Evolutionary conservation across 805 yeast species (phyloP).

Genomic region (Candida verbasci): DNA sequence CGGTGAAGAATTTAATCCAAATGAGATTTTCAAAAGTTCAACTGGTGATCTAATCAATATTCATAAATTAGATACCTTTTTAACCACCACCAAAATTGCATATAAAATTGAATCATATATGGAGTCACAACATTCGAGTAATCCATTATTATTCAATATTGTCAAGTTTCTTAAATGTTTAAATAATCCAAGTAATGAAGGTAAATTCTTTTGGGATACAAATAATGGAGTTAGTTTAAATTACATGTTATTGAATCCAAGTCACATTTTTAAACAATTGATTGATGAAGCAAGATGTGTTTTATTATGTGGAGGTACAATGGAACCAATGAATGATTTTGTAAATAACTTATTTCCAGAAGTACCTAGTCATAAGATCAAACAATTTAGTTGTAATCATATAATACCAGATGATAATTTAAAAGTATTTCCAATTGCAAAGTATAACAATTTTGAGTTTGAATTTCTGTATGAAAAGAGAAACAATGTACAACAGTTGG

Average conservation of each 20-base stretch:
- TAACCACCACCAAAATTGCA: conserved; percentile 69
- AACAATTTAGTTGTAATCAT: conserved; percentile 73
- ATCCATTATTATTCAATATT: conserved; percentile 63
- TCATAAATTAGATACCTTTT: conserved; percentile 59
- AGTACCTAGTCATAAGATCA: conserved; percentile 31
- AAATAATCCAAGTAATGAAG: conserved; percentile 74
- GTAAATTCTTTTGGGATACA: conserved; percentile 65
- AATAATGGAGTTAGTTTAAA: conserved; percentile 37
- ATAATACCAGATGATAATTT: conserved; percentile 71
- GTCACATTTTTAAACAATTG: conserved; percentile 61
- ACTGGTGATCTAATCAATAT: conserved; percentile 72
- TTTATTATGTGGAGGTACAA: conserved; percentile 88
- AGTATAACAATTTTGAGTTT: conserved; percentile 24
- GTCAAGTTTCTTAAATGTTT: conserved; percentile 60
- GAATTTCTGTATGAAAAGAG: conserved; percentile 72
- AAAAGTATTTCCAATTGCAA: conserved; percentile 50
- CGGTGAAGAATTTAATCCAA: conserved; percentile 51
- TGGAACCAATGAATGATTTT: conserved; percentile 84
- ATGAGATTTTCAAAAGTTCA: conserved; percentile 52
- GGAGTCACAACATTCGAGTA: conserved; percentile 27
- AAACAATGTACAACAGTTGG: conserved; percentile 40
- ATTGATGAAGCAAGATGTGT: conserved; percentile 65
- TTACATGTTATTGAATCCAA: conserved; percentile 78
- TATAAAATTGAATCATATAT: conserved; percentile 76
- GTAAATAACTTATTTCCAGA: conserved; percentile 62